Evolutionary conservation across 108 stramenopile species (phyloP).

Genomic region (Schizochytrium sp.): DNA sequence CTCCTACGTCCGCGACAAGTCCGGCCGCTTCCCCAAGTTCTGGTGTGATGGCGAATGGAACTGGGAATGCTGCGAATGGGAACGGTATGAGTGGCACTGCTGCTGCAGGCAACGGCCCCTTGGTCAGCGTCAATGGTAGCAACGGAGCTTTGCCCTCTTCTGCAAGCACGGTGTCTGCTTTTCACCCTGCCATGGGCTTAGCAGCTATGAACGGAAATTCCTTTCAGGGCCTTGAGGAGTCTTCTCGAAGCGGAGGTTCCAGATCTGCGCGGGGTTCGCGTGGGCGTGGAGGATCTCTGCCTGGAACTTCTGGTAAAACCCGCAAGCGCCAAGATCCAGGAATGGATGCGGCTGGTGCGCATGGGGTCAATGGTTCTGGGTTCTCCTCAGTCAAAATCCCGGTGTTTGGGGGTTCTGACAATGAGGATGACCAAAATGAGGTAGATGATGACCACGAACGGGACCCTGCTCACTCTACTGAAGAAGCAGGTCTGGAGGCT

Average conservation of each 20-base stretch:
- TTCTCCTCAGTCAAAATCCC: not conserved
- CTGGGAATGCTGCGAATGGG: not conserved
- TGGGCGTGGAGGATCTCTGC: not conserved
- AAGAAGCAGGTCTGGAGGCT: not conserved
- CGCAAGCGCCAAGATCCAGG: conserved; percentile 24
- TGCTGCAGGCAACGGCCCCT: too few species aligned
- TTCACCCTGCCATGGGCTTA: too few species aligned
- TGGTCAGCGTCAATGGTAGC: too few species aligned
- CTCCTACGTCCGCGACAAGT: not conserved
- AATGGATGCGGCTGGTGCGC: not conserved
- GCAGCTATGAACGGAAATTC: too few species aligned
- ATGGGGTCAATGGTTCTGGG: not conserved
- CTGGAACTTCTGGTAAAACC: not conserved
- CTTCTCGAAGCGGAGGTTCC: not conserved
- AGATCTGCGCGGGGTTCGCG: not conserved
- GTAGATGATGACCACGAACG: not conserved
- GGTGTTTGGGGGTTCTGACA: conserved; percentile 36
- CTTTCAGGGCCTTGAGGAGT: too few species aligned
- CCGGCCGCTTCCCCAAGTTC: not conserved
- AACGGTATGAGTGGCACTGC: too few species aligned
- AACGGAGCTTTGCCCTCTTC: too few species aligned
- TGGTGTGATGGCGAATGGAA: not conserved
- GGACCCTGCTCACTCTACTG: not conserved
- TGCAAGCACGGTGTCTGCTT: too few species aligned
- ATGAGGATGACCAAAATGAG: not conserved